phyloP scores from a whole-genome alignment of 768 basidiomycete species.

The Trametes punicea region DNA sequence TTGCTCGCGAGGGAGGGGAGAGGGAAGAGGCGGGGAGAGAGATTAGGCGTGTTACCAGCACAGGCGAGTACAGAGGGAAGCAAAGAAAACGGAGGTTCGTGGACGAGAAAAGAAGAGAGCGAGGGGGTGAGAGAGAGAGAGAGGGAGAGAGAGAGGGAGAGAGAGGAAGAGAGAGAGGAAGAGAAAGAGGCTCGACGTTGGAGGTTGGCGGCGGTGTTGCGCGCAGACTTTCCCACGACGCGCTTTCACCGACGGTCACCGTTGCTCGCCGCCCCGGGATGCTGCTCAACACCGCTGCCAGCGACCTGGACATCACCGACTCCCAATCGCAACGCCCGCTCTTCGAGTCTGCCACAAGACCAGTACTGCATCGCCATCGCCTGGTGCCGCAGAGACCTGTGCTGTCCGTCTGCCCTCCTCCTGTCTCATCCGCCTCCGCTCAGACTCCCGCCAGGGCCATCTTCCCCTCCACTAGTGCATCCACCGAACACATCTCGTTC shows the following conservation, averaged over 20 bases:
- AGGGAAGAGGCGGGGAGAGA: neutral
- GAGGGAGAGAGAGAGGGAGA: neutral
- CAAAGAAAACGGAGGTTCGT: neutral
- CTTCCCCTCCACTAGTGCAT: too few species aligned
- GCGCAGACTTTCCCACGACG: slow-evolving; percentile 6
- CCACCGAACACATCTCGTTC: too few species aligned
- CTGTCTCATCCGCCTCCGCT: too few species aligned
- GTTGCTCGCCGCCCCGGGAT: neutral
- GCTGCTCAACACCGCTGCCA: too few species aligned
- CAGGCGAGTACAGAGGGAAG: neutral
- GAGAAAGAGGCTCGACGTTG: neutral
- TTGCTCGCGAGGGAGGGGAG: neutral
- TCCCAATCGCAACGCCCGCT: too few species aligned
- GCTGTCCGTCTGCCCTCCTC: too few species aligned
- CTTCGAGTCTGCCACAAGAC: too few species aligned
- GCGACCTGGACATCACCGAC: too few species aligned
- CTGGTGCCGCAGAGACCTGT: too few species aligned
- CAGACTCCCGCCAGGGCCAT: too few species aligned
- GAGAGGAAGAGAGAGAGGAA: neutral
- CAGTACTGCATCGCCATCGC: too few species aligned
- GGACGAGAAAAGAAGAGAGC: neutral
- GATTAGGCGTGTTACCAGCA: slow-evolving; percentile 10
- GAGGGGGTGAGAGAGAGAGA: neutral
- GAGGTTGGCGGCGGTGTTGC: neutral
- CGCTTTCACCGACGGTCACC: neutral